phyloP scores from a whole-genome alignment of 148 eudicot species.

The Nepenthes mirabilis region DNA sequence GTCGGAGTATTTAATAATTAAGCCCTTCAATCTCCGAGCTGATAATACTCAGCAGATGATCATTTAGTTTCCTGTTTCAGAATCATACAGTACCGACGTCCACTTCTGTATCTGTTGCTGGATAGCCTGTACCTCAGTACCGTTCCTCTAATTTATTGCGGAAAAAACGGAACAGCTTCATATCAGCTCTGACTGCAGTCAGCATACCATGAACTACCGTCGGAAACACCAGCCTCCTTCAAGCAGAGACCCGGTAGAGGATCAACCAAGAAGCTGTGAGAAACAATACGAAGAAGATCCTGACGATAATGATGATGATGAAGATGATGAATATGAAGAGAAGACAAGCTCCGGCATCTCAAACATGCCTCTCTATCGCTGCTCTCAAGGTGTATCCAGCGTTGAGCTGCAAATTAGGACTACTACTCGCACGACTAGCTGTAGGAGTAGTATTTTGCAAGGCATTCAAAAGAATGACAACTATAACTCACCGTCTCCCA shows the following conservation, averaged over 20 bases:
- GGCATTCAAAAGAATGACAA: constrained; percentile 2
- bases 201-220: background rate
- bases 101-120: too few species aligned
- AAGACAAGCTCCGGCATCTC: constrained; percentile 18
- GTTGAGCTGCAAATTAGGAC: constrained; percentile 5
- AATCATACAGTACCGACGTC: background rate
- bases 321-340: constrained; percentile 10
- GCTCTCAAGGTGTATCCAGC: constrained; percentile 31
- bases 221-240: constrained; percentile 15
- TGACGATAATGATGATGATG: constrained; percentile 11
- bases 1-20: constrained; percentile 13
- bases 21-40: constrained; percentile 2
- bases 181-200: constrained; percentile 18
- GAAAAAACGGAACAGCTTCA: constrained; percentile 9
- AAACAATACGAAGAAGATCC: constrained; percentile 3
- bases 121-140: too few species aligned
- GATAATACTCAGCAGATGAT: background rate
- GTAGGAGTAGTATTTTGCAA: too few species aligned
- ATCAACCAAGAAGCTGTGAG: constrained; percentile 3
- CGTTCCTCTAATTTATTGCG: constrained; percentile 9
- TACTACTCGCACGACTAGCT: too few species aligned
- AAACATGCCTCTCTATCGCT: constrained; percentile 17
- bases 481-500: constrained; percentile 9
- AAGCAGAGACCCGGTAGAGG: constrained; percentile 3
- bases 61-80: background rate